Evolutionary conservation across 495 filamentous ascomycete species (phyloP).

Genomic region (Cryomyces antarcticus): DNA sequence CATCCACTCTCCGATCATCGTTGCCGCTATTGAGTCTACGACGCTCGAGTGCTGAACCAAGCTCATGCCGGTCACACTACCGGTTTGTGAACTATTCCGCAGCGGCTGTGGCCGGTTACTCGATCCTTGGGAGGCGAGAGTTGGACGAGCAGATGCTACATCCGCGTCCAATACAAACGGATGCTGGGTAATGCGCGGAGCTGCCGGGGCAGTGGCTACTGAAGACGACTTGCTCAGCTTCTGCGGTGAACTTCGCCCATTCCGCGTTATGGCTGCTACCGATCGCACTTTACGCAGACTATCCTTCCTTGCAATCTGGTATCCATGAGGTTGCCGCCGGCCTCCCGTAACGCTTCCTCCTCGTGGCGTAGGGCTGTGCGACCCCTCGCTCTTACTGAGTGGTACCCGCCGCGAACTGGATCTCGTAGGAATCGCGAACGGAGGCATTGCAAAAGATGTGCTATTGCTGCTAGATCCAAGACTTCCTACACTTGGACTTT

Average conservation of each 20-base stretch:
- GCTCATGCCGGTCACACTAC: conserved; percentile 34
- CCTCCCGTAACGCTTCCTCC: conserved; percentile 8
- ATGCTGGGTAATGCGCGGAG: too few relatives aligned
- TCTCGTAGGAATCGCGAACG: conserved; percentile 78
- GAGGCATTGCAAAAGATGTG: conserved; percentile 8
- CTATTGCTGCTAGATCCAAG: conserved; percentile 15
- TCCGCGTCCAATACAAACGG: too few relatives aligned
- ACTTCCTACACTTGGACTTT: conserved; percentile 59
- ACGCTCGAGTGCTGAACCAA: conserved; percentile 54
- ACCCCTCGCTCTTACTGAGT: conserved; percentile 53
- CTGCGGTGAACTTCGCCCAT: conserved; percentile 28
- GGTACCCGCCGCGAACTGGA: conserved; percentile 68
- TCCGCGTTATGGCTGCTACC: conserved; percentile 45
- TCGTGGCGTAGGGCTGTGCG: conserved; percentile 52
- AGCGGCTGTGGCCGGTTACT: conserved; percentile 26
- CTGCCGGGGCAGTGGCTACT: too few relatives aligned
- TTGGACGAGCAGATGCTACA: too few relatives aligned
- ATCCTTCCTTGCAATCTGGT: conserved; percentile 27
- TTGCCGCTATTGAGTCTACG: conserved; percentile 94
- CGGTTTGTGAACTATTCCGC: conserved; percentile 25
- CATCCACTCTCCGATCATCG: conserved; percentile 99
- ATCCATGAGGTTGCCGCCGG: conserved; percentile 6
- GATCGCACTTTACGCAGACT: conserved; percentile 64
- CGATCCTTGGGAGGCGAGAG: neutral
- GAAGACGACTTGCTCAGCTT: conserved; percentile 44